Evolutionary conservation across 140 eudicot species (phyloP), one percentile per base, ranked within the genome.

Genomic region (Flaveria floridana): DNA sequence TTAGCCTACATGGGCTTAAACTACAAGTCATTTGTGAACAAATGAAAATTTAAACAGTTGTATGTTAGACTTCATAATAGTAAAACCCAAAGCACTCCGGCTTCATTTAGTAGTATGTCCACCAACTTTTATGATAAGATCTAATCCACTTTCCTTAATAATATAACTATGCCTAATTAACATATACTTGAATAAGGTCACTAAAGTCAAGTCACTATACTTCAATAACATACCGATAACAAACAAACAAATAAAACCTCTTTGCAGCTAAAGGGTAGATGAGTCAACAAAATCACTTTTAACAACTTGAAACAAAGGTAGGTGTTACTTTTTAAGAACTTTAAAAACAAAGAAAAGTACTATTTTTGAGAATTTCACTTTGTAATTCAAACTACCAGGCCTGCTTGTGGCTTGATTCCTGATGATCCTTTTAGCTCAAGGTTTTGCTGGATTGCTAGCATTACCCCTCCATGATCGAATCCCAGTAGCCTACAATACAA

Each of bases 401-500:
- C 1, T 15, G 68, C 47, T 28, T 30, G 68, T 34, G 68, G 21
- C 68, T 63, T 63, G 23, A 63, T n/a, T 63, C 47, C 7, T 34
- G 46, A 63, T 34, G 21, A 63, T 15, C 68, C 68, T 63, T 28
- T 39, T 26, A 6, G 46, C 68, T 63, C 47, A 13, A 6, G 68
- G 21, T 63, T 28, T 28, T 30, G 47, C 46, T 59, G 65, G 39
- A 28, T 63, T 28, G 68, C 20, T 63, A 4, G 21, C 46, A 34
- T 26, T 63, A 63, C 46, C 19, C 68, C 19, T 63, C 68, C 21
- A 19, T 26, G 21, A 5, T 13, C 46, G 68, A 30, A 39, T 0
- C 34, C 68, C 34, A 63, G n/a, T 63, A 34, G 19, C 47, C 68
- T 63, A 19, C 6, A 63, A 63, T 44, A 63, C 46, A 63, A 25